These are phyloP conservation scores for Clarireedia sp. DNA, from an alignment of 2,329 filamentous ascomycete genomes.

Conservation along the genomic window DNA sequence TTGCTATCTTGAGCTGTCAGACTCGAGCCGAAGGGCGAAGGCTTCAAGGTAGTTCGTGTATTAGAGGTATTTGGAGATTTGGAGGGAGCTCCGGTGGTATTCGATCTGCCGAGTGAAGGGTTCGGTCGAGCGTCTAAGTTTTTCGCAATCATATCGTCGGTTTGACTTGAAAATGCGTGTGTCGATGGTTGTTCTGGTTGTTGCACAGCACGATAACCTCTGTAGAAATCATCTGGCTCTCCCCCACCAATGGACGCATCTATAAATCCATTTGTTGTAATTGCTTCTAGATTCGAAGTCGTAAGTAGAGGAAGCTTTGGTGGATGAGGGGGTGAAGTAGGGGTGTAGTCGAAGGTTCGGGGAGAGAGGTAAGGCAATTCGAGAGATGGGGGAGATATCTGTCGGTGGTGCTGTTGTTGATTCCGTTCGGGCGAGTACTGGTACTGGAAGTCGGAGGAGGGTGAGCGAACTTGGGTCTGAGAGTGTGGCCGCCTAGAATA, in stretches of 20 bases:
- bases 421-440: conserved; percentile 15
- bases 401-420: conserved; percentile 13
- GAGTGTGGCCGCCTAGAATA: conserved; percentile 21
- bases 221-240: conserved; percentile 43
- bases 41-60: conserved; percentile 35
- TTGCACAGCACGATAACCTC: conserved; percentile 35
- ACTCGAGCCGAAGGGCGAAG: conserved; percentile 41
- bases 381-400: conserved; percentile 12
- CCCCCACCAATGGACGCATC: conserved; percentile 16
- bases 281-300: conserved; percentile 20
- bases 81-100: conserved; percentile 42
- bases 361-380: conserved; percentile 13
- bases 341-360: conserved; percentile 18
- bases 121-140: conserved; percentile 35
- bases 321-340: conserved; percentile 20
- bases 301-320: conserved; percentile 25
- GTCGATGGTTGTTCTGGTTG: conserved; percentile 10
- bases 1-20: conserved; percentile 45
- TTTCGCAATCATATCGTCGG: conserved; percentile 24
- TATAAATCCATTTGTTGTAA: conserved; percentile 20
- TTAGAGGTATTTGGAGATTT: conserved; percentile 39
- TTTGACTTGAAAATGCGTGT: conserved; percentile 16
- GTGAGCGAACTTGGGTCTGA: conserved; percentile 3
- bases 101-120: conserved; percentile 38
- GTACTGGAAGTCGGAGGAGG: not conserved